Percentiles rank a stretch among this genome's conserved stretches.
Conservation (phyloP, 2,329 filamentous ascomycete species). For the Pseudonectria foliicola region DNA sequence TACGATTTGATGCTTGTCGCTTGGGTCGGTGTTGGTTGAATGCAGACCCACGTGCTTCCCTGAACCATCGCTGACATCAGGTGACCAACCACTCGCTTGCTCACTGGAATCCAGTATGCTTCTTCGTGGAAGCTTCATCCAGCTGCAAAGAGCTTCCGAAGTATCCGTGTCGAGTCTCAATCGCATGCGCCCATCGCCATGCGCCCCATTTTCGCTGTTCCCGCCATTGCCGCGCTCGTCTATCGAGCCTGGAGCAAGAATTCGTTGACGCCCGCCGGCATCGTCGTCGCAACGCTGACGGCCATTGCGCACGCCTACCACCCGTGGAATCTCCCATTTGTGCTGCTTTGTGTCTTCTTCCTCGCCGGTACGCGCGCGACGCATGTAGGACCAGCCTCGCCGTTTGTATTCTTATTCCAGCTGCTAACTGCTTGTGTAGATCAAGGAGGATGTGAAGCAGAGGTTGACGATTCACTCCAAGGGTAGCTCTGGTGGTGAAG, state of each 20-base stretch:
- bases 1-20: no score
- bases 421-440: conserved; percentile 36
- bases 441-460: conserved; percentile 83
- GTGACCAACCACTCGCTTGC: no score
- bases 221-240: conserved; percentile 53
- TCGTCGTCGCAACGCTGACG: conserved; percentile 64
- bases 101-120: no score
- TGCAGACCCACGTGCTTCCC: no score
- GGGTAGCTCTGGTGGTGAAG: conserved; percentile 70
- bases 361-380: conserved; percentile 76
- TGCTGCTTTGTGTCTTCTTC: conserved; percentile 77
- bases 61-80: neutral
- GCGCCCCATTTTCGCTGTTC: conserved; percentile 51
- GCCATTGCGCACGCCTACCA: conserved; percentile 80
- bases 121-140: no score
- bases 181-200: conserved; percentile 29
- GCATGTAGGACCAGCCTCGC: conserved; percentile 46
- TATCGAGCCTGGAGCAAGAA: conserved; percentile 64
- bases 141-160: no score
- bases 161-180: neutral
- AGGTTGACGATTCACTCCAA: conserved; percentile 70
- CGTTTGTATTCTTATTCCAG: neutral
- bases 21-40: no score
- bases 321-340: conserved; percentile 89
- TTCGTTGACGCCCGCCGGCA: conserved; percentile 70